Percentiles rank a stretch among this genome's conserved stretches.
Evolutionary conservation across 2,329 filamentous ascomycete species (phyloP).

Genomic region (Verticillium isaacii): DNA sequence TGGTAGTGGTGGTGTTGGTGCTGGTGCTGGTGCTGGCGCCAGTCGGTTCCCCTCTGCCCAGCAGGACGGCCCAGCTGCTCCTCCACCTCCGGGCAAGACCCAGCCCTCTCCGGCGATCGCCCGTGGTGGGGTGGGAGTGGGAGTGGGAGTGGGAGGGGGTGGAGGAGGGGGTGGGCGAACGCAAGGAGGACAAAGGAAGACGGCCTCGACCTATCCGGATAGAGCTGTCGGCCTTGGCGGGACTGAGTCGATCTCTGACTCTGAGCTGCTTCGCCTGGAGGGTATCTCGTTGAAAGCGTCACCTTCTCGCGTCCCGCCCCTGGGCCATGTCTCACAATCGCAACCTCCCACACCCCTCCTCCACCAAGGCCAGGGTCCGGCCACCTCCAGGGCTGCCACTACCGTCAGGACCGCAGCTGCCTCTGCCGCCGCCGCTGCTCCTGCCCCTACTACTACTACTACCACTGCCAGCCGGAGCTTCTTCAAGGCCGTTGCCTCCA

Average conservation of each 20-base stretch:
- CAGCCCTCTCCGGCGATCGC: conserved; percentile 12
- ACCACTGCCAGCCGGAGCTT: conserved; percentile 26
- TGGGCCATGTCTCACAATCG: conserved; percentile 15
- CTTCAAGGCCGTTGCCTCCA: conserved; percentile 35
- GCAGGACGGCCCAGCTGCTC: not conserved
- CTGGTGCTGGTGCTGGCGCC: not conserved
- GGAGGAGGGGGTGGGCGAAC: not conserved
- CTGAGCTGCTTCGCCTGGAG: conserved; percentile 40
- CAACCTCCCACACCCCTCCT: conserved; percentile 15
- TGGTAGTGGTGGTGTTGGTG: conserved; percentile 1
- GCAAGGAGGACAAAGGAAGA: conserved; percentile 12
- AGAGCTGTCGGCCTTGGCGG: conserved; percentile 9
- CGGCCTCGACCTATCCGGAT: conserved; percentile 12
- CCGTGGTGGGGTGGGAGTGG: not conserved
- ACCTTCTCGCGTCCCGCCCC: conserved; percentile 15
- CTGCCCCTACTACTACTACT: conserved; percentile 15
- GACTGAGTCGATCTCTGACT: conserved; percentile 38
- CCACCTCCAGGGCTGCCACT: conserved; percentile 18
- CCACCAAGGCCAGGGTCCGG: conserved; percentile 20
- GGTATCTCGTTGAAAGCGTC: conserved; percentile 37
- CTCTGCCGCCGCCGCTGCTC: conserved; percentile 15
- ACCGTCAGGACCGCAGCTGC: conserved; percentile 20
- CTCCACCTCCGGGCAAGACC: not conserved
- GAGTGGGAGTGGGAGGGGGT: not conserved
- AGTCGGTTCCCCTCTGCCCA: not conserved